Percentiles rank a stretch among this genome's conserved stretches.
Evolutionary conservation across 805 yeast species (phyloP).

Genomic region (Metschnikowia matae): DNA sequence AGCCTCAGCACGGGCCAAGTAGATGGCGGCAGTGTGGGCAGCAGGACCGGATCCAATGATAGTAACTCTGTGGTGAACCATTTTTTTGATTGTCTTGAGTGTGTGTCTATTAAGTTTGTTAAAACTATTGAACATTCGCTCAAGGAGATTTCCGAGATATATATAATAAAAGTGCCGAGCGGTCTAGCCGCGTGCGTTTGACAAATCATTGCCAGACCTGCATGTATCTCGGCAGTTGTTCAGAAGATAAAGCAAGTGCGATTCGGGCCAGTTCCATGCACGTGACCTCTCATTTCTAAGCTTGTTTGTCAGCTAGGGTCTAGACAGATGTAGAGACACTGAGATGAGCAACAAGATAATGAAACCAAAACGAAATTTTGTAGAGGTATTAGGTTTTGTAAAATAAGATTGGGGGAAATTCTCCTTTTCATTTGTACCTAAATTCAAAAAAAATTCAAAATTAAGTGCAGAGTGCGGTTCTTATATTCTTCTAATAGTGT

Average conservation of each 20-base stretch:
- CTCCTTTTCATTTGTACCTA: too few species aligned
- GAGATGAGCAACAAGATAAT: not conserved
- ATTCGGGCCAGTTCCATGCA: not conserved
- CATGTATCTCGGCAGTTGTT: constrained; percentile 2
- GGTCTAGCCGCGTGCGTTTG: constrained; percentile 13
- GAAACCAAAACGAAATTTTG: too few species aligned
- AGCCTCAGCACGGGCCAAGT: constrained; percentile 93
- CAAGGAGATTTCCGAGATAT: constrained; percentile 1
- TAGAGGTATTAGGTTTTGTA: not conserved
- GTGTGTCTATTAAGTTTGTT: not conserved
- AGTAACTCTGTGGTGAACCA: constrained; percentile 82
- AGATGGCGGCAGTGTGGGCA: constrained; percentile 98
- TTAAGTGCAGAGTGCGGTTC: too few species aligned
- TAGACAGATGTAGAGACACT: not conserved
- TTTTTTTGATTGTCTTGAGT: constrained; percentile 32
- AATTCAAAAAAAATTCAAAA: too few species aligned
- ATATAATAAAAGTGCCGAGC: constrained; percentile 3
- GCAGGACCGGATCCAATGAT: constrained; percentile 98
- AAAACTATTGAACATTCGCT: not conserved
- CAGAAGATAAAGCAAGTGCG: not conserved
- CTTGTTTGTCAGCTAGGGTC: not conserved
- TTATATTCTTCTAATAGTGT: too few species aligned
- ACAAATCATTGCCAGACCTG: constrained; percentile 7
- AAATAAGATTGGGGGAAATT: not conserved
- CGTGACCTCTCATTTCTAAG: not conserved